Evolutionary conservation across 2,329 filamentous ascomycete genomes (phyloP).

Genomic region (Talaromyces sp.): DNA sequence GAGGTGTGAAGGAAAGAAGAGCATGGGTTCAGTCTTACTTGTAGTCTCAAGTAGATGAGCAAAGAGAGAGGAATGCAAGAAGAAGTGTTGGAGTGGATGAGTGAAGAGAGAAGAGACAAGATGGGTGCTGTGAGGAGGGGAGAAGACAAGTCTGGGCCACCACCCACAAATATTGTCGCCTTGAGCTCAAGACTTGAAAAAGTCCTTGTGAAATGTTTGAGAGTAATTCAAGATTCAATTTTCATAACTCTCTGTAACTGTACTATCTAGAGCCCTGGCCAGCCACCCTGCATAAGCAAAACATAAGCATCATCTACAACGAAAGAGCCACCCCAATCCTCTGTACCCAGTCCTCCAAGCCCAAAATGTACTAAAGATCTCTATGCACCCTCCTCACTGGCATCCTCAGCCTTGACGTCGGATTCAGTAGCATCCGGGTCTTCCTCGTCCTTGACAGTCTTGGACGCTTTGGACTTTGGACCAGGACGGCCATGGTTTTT

Average conservation of each 20-base stretch:
- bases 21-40: background rate
- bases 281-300: too few species aligned
- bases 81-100: background rate
- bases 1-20: background rate
- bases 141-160: background rate
- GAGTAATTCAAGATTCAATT: background rate
- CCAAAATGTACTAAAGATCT: background rate
- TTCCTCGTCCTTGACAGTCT: background rate
- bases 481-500: constrained; percentile 3
- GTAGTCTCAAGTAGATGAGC: background rate
- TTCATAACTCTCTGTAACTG: background rate
- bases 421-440: background rate
- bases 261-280: background rate
- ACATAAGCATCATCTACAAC: background rate
- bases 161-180: background rate
- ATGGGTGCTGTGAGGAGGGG: background rate
- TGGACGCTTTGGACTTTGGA: background rate
- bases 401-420: background rate
- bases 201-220: background rate
- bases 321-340: background rate
- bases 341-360: background rate
- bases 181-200: background rate
- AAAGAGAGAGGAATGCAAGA: background rate
- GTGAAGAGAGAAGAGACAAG: too few species aligned
- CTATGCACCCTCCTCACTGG: background rate